These are phyloP conservation scores for Hanseniaspora jakobsenii DNA, from an alignment of 805 yeast genomes.

Conservation along the genomic window DNA sequence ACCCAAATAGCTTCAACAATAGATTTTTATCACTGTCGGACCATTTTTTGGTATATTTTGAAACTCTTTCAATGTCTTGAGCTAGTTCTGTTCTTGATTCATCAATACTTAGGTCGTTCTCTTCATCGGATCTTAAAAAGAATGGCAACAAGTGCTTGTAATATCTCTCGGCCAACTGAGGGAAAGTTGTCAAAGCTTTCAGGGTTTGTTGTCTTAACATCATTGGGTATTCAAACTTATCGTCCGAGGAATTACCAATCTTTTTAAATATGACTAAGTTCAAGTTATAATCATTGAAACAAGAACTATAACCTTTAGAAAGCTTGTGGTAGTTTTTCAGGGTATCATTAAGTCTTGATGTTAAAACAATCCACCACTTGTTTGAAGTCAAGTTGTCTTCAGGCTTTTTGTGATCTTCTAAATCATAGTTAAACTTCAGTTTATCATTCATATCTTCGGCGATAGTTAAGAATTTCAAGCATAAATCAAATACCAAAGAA, in stretches of 20 bases:
- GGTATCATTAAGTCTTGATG: conserved; percentile 35
- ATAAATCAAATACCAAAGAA: conserved; percentile 44
- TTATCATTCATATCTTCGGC: conserved; percentile 19
- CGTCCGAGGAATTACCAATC: conserved; percentile 19
- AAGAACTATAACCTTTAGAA: conserved; percentile 28
- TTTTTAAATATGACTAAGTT: conserved; percentile 4
- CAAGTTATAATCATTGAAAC: background rate
- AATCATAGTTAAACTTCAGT: conserved; percentile 18
- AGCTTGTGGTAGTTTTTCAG: conserved; percentile 25
- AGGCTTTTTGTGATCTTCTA: too few relatives aligned
- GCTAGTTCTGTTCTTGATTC: conserved; percentile 7
- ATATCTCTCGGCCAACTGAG: conserved; percentile 57
- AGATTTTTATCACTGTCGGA: conserved; percentile 42
- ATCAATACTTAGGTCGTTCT: conserved; percentile 16
- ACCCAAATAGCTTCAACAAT: conserved; percentile 49
- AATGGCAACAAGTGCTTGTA: conserved; percentile 47
- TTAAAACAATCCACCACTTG: conserved; percentile 34
- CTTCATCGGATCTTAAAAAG: conserved; percentile 31
- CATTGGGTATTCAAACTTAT: conserved; percentile 31
- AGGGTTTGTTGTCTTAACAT: conserved; percentile 46
- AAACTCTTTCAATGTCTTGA: conserved; percentile 3
- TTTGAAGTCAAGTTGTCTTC: conserved; percentile 7
- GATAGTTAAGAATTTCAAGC: conserved; percentile 29
- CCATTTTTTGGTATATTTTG: conserved; percentile 29
- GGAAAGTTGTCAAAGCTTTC: conserved; percentile 44